Evolutionary conservation across 2,329 filamentous ascomycete species (phyloP).

Genomic region (Meredithiella fracta): DNA sequence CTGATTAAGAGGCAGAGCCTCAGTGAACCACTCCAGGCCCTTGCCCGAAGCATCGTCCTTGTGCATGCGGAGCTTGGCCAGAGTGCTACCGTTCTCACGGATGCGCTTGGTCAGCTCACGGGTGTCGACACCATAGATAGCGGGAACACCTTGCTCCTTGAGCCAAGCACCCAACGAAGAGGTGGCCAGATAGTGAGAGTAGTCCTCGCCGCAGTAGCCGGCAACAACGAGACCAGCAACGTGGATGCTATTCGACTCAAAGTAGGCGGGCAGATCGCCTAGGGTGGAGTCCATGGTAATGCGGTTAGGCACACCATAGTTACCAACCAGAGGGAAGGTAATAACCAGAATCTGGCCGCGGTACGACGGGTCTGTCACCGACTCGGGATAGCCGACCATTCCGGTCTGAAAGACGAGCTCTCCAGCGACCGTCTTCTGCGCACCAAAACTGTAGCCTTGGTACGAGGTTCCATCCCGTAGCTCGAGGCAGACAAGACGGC

Average conservation of each 20-base stretch:
- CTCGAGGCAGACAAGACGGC: slow-evolving; percentile 68
- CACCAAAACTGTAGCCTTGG: slow-evolving; percentile 93
- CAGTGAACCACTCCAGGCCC: slow-evolving; percentile 12
- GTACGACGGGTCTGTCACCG: slow-evolving; percentile 73
- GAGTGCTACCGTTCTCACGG: slow-evolving; percentile 86
- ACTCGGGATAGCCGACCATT: slow-evolving; percentile 98
- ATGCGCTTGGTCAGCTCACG: slow-evolving; percentile 88
- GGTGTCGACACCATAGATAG: slow-evolving; percentile 90
- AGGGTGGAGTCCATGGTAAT: slow-evolving; percentile 73
- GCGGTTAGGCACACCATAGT: slow-evolving; percentile 88
- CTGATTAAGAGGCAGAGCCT: slow-evolving; percentile 23
- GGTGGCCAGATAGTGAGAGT: slow-evolving; percentile 79
- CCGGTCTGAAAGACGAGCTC: slow-evolving; percentile 99
- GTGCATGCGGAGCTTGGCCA: slow-evolving; percentile 72
- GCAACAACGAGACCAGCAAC: slow-evolving; percentile 81
- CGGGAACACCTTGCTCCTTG: slow-evolving; percentile 86
- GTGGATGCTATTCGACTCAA: slow-evolving; percentile 86
- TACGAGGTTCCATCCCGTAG: slow-evolving; percentile 81
- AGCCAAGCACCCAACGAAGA: slow-evolving; percentile 90
- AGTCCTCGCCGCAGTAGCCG: slow-evolving; percentile 86
- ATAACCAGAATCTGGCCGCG: slow-evolving; percentile 89
- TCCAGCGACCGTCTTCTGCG: slow-evolving; percentile 81
- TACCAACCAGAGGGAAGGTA: slow-evolving; percentile 88
- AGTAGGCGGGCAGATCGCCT: slow-evolving; percentile 73
- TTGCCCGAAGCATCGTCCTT: slow-evolving; percentile 24